A percentile compares a stretch with the other conserved stretches of the same genome.
Conservation (phyloP, 768 basidiomycete species). For the Kwoniella europaea region DNA sequence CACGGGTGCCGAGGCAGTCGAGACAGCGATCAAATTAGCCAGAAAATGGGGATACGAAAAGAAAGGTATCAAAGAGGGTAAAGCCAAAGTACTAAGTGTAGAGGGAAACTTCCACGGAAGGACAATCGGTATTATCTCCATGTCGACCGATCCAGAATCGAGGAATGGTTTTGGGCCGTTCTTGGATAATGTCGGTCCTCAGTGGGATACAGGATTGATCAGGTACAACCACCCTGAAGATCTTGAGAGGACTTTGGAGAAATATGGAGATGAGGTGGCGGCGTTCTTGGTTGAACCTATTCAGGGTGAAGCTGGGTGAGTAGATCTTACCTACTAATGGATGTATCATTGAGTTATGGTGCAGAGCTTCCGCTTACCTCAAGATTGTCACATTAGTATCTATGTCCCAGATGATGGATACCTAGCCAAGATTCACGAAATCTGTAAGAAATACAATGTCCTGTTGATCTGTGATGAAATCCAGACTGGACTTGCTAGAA, state of each 20-base stretch:
- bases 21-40: slow-evolving; percentile 93
- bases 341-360: no score
- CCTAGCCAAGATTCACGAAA: slow-evolving; percentile 71
- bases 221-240: slow-evolving; percentile 83
- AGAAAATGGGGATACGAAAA: slow-evolving; percentile 94
- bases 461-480: slow-evolving; percentile 98
- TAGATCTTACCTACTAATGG: slow-evolving; percentile 15
- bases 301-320: slow-evolving; percentile 97
- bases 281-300: slow-evolving; percentile 97
- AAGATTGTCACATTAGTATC: slow-evolving; percentile 64
- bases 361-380: no score
- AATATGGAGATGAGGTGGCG: slow-evolving; percentile 80
- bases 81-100: slow-evolving; percentile 83
- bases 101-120: slow-evolving; percentile 95
- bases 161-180: slow-evolving; percentile 89
- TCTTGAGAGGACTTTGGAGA: slow-evolving; percentile 76
- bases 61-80: slow-evolving; percentile 78
- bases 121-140: slow-evolving; percentile 86
- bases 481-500: slow-evolving; percentile 93
- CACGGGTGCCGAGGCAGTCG: slow-evolving; percentile 97
- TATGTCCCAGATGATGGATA: slow-evolving; percentile 90
- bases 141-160: slow-evolving; percentile 88
- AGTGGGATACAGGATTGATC: slow-evolving; percentile 67
- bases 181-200: slow-evolving; percentile 80
- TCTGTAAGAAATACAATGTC: slow-evolving; percentile 91